Conservation (phyloP, 2,329 filamentous ascomycete species). For the Penicillium sp. region DNA sequence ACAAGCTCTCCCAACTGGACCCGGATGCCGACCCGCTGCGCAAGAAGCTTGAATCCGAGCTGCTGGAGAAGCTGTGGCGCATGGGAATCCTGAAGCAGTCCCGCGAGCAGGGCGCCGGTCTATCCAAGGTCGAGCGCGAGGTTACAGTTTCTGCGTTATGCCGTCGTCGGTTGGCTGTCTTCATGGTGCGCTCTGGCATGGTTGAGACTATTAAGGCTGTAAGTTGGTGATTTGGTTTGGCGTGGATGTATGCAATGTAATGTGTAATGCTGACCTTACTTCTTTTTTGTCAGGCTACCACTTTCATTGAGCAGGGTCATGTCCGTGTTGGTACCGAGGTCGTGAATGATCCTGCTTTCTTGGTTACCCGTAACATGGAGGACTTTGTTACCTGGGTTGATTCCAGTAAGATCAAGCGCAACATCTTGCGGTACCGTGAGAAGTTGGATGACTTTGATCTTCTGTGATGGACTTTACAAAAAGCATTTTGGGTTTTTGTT, state of each 20-base stretch:
- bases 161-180: conserved; percentile 69
- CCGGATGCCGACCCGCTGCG: conserved; percentile 70
- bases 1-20: conserved; percentile 70
- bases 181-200: conserved; percentile 88
- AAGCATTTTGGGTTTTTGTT: conserved; percentile 19
- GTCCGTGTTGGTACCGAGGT: conserved; percentile 85
- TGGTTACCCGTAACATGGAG: conserved; percentile 83
- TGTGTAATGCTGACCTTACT: background rate
- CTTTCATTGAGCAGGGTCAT: conserved; percentile 88
- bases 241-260: background rate
- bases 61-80: conserved; percentile 84
- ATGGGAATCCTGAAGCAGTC: conserved; percentile 74
- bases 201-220: conserved; percentile 79
- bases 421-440: conserved; percentile 88
- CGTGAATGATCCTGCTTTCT: conserved; percentile 77
- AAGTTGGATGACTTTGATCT: conserved; percentile 94
- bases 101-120: conserved; percentile 64
- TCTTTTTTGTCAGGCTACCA: conserved; percentile 37
- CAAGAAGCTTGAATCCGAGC: conserved; percentile 71
- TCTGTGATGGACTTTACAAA: conserved; percentile 45
- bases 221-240: conserved; percentile 12
- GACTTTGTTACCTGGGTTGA: conserved; percentile 96
- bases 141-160: conserved; percentile 86
- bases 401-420: conserved; percentile 92
- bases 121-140: conserved; percentile 67